A percentile compares a stretch with the other conserved stretches of the same genome.
These are phyloP conservation scores for Bjerkandera adusta DNA, from an alignment of 1,284 basidiomycete species.

Conservation along the genomic window DNA sequence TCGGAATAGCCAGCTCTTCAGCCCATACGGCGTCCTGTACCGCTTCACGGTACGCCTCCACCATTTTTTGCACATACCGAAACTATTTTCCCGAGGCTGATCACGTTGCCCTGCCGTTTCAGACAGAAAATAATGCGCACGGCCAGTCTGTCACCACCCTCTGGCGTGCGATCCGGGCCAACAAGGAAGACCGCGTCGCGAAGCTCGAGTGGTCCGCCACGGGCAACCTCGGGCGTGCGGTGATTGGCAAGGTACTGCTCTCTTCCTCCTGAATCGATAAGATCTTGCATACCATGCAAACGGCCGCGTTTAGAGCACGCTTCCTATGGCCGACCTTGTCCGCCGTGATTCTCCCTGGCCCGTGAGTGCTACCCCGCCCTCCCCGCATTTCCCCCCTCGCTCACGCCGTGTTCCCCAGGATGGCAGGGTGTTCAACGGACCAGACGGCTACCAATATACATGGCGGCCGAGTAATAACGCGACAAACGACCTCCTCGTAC, in stretches of 20 bases:
- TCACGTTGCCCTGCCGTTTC: slow-evolving; percentile 17
- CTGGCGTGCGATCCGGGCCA: slow-evolving; percentile 71
- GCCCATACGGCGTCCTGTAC: slow-evolving; percentile 75
- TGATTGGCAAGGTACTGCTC: slow-evolving; percentile 79
- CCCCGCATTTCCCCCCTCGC: too few relatives aligned
- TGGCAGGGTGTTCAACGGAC: slow-evolving; percentile 73
- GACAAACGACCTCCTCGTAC: slow-evolving; percentile 58
- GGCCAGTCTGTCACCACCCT: slow-evolving; percentile 73
- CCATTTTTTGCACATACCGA: slow-evolving; percentile 6
- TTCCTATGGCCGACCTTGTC: slow-evolving; percentile 79
- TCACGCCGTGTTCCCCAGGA: slow-evolving; percentile 31
- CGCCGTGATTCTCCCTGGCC: slow-evolving; percentile 57
- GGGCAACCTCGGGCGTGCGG: slow-evolving; percentile 75
- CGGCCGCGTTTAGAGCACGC: slow-evolving; percentile 49
- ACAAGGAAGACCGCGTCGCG: slow-evolving; percentile 81
- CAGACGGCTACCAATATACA: slow-evolving; percentile 74
- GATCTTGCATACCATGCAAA: slow-evolving; percentile 22
- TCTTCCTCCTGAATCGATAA: slow-evolving; percentile 18
- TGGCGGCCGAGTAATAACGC: slow-evolving; percentile 65
- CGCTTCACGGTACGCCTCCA: slow-evolving; percentile 63
- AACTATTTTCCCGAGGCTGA: slow-evolving; percentile 11
- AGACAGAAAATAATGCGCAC: slow-evolving; percentile 63
- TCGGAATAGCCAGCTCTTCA: slow-evolving; percentile 78
- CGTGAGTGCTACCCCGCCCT: slow-evolving; percentile 40
- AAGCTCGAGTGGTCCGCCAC: slow-evolving; percentile 81